Conservation (phyloP, 2,329 filamentous ascomycete genomes). For the Magnaporthiopsis incrustans region DNA sequence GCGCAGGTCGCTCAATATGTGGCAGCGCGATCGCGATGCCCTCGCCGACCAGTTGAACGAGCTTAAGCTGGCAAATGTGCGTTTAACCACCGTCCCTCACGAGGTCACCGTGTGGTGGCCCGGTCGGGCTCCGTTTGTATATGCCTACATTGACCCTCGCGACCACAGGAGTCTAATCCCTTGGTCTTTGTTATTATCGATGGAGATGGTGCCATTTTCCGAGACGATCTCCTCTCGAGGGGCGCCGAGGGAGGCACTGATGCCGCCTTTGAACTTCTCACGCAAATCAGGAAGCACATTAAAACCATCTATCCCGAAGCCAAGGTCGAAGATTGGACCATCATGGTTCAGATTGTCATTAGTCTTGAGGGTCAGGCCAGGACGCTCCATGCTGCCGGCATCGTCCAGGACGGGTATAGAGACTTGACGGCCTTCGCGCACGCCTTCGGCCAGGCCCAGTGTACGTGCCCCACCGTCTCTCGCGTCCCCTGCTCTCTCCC, state of each 20-base stretch:
- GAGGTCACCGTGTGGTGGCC: neutral
- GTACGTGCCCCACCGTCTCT: neutral
- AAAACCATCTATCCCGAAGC: slow-evolving; percentile 17
- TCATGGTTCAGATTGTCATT: slow-evolving; percentile 25
- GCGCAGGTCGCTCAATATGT: slow-evolving; percentile 7
- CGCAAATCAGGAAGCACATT: slow-evolving; percentile 17
- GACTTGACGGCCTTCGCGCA: slow-evolving; percentile 24
- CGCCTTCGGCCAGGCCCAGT: slow-evolving; percentile 24
- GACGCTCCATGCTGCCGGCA: slow-evolving; percentile 19
- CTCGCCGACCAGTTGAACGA: slow-evolving; percentile 1
- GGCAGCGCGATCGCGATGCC: slow-evolving; percentile 4
- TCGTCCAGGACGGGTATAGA: slow-evolving; percentile 14
- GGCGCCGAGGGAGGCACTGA: slow-evolving; percentile 25
- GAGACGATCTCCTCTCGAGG: slow-evolving; percentile 21
- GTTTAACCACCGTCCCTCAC: neutral
- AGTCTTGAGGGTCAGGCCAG: slow-evolving; percentile 25
- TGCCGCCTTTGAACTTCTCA: slow-evolving; percentile 22
- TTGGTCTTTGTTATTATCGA: slow-evolving; percentile 28
- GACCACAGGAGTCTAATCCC: slow-evolving; percentile 21
- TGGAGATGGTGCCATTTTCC: slow-evolving; percentile 27
- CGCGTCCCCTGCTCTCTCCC: neutral
- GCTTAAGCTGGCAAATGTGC: slow-evolving; percentile 8
- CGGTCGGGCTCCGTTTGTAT: too few species aligned
- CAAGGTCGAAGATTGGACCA: slow-evolving; percentile 22
- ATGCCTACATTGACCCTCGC: neutral